Evolutionary conservation across 768 basidiomycete species (phyloP), one percentile per base, ranked within the genome.

Genomic region (Xerocomellus chrysenteron): DNA sequence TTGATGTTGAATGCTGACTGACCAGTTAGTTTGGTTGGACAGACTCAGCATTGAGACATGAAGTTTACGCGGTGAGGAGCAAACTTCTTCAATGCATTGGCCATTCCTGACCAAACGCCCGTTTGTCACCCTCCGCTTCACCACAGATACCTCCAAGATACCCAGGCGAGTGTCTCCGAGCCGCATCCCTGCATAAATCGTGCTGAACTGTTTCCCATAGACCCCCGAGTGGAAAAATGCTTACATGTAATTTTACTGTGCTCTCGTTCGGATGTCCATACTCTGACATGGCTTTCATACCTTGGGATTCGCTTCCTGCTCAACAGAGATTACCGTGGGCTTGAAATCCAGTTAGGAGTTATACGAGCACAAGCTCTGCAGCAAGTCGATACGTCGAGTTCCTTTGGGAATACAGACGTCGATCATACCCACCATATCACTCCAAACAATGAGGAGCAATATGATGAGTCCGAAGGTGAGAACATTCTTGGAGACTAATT

Each of bases 121-220:
- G 3, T 17, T 33, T 40, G 16, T 47, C 41, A 3, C 21, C 42
- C 24, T 8, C 39, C 43, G 6, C 44, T 50, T 57, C 17, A 49
- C 35, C n/a, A 13, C 56, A 89, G 88, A 59, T 84, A 88, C 68
- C 75, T 90, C n/a, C 75, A 82, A 61, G 86, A 90, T 64, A 84
- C 82, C 1, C 86, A 87, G 77, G 88, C 82, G 58, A 45, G 67
- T 55, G n/a, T 39, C 35, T 36, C 14, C 14, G 3, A 30, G 9
- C n/a, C 11, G 16, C 32, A 10, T 49, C 19, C 28, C 8, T 12
- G 7, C 36, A 51, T 13, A 37, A 39, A 30, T 39, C 36, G 32
- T 54, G 35, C 32, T 51, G 46, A 60, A 47, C 2, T 42, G 28
- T 53, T 13, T 53, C 54, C 54, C 39, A 8, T 46, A 90, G 90